Conservation (phyloP, 495 filamentous ascomycete species). For the Aspergillus kassunensis region DNA sequence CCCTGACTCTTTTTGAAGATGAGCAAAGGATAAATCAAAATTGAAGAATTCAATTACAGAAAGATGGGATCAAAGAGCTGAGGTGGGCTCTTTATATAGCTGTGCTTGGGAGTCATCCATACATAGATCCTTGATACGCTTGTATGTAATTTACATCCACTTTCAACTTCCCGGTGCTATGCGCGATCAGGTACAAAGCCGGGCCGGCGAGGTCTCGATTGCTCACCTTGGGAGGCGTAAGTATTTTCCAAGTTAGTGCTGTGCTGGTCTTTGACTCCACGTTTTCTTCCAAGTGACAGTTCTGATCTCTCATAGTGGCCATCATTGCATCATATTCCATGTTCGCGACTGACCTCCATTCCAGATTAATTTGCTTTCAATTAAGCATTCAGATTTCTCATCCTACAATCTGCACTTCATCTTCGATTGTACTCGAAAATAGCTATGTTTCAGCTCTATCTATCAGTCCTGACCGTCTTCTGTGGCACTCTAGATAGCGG, state of each 20-base stretch:
- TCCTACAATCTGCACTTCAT: no score
- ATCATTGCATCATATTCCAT: not conserved
- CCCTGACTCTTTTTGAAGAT: no score
- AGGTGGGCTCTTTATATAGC: slow-evolving; percentile 5
- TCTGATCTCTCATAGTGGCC: not conserved
- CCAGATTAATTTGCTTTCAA: no score
- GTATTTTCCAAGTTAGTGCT: not conserved
- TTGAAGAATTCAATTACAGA: not conserved
- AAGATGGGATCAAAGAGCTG: not conserved
- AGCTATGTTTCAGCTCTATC: no score
- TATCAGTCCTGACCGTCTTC: not conserved
- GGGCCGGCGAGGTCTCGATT: slow-evolving; percentile 7
- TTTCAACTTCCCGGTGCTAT: slow-evolving; percentile 18
- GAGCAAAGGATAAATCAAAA: not conserved
- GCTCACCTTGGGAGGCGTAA: not conserved
- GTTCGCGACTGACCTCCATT: no score
- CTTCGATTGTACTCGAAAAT: no score
- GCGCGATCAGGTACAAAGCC: slow-evolving; percentile 23
- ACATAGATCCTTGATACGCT: no score
- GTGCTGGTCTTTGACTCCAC: not conserved
- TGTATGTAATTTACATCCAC: no score
- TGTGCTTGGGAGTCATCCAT: slow-evolving; percentile 1
- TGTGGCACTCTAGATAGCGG: not conserved
- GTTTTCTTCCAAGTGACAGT: slow-evolving; percentile 1
- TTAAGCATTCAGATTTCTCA: no score